A percentile compares a stretch with the other conserved stretches of the same genome.
These are phyloP conservation scores for Oryza officinalis DNA, from an alignment of 176 grass and related monocot genomes.

Conservation along the genomic window DNA sequence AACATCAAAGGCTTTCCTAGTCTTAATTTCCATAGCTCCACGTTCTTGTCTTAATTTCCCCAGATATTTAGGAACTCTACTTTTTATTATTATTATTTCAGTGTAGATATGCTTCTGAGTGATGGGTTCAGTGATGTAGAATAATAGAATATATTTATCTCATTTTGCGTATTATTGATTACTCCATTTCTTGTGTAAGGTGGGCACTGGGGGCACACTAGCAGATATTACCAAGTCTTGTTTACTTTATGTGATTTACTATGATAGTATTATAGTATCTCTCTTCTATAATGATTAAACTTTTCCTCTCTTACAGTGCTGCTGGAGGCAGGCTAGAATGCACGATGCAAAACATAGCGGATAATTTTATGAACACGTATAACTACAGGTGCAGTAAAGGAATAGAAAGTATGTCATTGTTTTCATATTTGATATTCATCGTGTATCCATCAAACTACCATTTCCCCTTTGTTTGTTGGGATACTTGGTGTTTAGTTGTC, in stretches of 20 bases:
- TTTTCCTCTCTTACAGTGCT: conserved; percentile 52
- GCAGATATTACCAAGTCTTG: background rate
- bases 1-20: background rate
- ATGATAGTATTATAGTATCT: background rate
- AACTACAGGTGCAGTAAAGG: conserved; percentile 63
- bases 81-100: background rate
- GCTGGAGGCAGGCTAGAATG: conserved; percentile 87
- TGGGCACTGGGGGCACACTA: background rate
- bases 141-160: background rate
- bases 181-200: background rate
- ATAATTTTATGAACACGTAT: conserved; percentile 75
- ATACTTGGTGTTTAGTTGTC: conserved; percentile 11
- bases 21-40: background rate
- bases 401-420: conserved; percentile 85
- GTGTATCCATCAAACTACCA: background rate
- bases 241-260: conserved; percentile 31
- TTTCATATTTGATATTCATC: conserved; percentile 37
- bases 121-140: background rate
- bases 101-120: conserved; percentile 23
- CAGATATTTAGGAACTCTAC: background rate
- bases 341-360: conserved; percentile 98
- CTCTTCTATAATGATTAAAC: conserved; percentile 7
- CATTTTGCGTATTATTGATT: background rate
- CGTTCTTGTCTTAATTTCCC: background rate
- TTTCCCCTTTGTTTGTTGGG: conserved; percentile 6